Conservation (phyloP, 768 basidiomycete species). For the Gloeophyllum trabeum region DNA sequence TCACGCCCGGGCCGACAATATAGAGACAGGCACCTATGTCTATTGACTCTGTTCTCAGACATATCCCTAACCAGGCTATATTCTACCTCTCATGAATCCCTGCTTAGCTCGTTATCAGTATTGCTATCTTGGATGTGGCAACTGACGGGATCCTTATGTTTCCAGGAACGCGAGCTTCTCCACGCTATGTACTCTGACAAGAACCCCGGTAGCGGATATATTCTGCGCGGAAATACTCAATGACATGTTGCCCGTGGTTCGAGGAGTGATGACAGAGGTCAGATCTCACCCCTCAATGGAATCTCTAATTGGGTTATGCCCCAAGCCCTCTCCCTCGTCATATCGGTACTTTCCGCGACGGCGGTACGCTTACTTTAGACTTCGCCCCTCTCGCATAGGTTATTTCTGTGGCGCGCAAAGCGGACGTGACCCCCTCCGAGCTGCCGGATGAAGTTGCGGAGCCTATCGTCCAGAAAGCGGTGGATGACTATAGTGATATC, state of each 20-base stretch:
- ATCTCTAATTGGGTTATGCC: neutral
- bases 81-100: too few species aligned
- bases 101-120: too few species aligned
- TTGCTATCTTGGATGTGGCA: neutral
- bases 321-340: neutral
- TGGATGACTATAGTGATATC: slow-evolving; percentile 5
- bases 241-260: slow-evolving; percentile 5
- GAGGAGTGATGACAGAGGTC: slow-evolving; percentile 18
- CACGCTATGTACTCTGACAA: slow-evolving; percentile 17
- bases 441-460: slow-evolving; percentile 15
- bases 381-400: slow-evolving; percentile 4
- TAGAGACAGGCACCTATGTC: too few species aligned
- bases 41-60: too few species aligned
- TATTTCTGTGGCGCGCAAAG: slow-evolving; percentile 16
- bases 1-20: too few species aligned
- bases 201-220: slow-evolving; percentile 13
- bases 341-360: too few species aligned
- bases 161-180: slow-evolving; percentile 21
- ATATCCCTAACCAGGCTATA: too few species aligned
- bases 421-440: slow-evolving; percentile 4
- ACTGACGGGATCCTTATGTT: neutral
- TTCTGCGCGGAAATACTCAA: slow-evolving; percentile 10
- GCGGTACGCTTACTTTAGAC: neutral
- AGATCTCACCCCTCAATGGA: too few species aligned
- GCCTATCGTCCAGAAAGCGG: slow-evolving; percentile 10